Evolutionary conservation across 768 basidiomycete genomes (phyloP), one percentile per base, ranked within the genome.

Genomic region (Phlebiopsis flavidoalba): DNA sequence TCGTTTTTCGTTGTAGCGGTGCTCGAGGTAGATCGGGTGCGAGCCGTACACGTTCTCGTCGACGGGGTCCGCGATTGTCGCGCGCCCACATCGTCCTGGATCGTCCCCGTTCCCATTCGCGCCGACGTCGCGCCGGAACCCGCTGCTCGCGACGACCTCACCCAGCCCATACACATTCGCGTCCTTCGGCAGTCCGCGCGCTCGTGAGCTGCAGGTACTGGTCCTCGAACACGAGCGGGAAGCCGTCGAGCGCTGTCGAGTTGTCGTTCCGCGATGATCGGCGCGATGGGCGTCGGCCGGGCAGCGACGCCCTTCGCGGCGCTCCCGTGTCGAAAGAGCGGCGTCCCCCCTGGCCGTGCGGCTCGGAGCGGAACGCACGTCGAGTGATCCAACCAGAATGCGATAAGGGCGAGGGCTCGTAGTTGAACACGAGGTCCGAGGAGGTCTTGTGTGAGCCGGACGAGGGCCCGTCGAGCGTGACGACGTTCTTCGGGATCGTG

Each of bases 141-240:
- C 88, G 61, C 85, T 86, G 67, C 83, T 83, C 1, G 87, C 79
- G 12, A 89, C 74, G 1, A 84, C 83, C 69, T 94, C 89, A 1
- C 91, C 89, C 40, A 93, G 72, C 2, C 91, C 91, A 63, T 91
- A 92, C 52, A 93, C 80, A 64, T 92, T 91, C 2, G 89, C 80
- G 37, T 79, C 76, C 7, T 79, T 69, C 0, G 90, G 88, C 1
- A 93, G 74, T n/a, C n/a, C n/a, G n/a, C 0, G 86, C 80, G 3
- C 88, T 88, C 0, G 88, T 75, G 19, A 93, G 63, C 79, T 91
- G 88, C 21, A 93, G 78, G 68, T 91, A 92, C 66, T 87, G 87
- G 63, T 92, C 84, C 65, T 92, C 89, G 66, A 92, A 92, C 12
- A 93, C 81, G 11, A 93, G 75, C 0, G 85, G 82, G 60, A 89